These are phyloP conservation scores for Exsudoporus floridanus DNA, from an alignment of 1,284 basidiomycete genomes.

Conservation along the genomic window DNA sequence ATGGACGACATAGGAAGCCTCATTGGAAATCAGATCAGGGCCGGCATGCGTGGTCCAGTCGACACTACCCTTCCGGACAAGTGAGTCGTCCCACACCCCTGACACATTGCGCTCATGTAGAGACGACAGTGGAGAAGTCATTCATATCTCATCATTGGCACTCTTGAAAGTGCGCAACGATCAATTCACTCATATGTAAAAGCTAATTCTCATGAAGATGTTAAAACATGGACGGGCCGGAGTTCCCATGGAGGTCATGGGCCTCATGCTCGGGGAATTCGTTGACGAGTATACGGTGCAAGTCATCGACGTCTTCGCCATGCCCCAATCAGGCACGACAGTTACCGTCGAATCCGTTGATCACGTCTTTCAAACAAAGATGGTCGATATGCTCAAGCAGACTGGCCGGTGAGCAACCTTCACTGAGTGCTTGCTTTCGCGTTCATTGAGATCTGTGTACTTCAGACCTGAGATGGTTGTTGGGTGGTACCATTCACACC, in stretches of 20 bases:
- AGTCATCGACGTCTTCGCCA: conserved; percentile 98
- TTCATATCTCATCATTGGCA: conserved; percentile 93
- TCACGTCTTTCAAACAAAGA: conserved; percentile 98
- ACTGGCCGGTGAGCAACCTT: conserved; percentile 74
- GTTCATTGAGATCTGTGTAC: conserved; percentile 3
- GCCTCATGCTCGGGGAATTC: conserved; percentile 98
- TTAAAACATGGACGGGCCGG: conserved; percentile 98
- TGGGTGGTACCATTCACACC: conserved; percentile 99
- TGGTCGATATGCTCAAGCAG: conserved; percentile 99
- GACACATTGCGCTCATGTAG: conserved; percentile 7
- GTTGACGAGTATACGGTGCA: conserved; percentile 98
- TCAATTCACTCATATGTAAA: not conserved
- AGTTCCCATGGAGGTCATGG: conserved; percentile 99
- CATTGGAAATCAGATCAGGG: conserved; percentile 48
- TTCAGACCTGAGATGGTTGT: conserved; percentile 96
- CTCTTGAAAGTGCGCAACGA: conserved; percentile 72
- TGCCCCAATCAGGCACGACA: conserved; percentile 99
- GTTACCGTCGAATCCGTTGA: conserved; percentile 99
- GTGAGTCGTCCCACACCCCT: conserved; percentile 40
- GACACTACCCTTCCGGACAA: conserved; percentile 70
- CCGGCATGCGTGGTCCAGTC: conserved; percentile 39
- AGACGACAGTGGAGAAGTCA: conserved; percentile 84
- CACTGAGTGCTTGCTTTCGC: not conserved
- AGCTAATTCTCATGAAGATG: conserved; percentile 65
- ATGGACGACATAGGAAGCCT: conserved; percentile 54